Evolutionary conservation across 2,329 filamentous ascomycete genomes (phyloP).

Genomic region (Exophiala phaeomuriformis): DNA sequence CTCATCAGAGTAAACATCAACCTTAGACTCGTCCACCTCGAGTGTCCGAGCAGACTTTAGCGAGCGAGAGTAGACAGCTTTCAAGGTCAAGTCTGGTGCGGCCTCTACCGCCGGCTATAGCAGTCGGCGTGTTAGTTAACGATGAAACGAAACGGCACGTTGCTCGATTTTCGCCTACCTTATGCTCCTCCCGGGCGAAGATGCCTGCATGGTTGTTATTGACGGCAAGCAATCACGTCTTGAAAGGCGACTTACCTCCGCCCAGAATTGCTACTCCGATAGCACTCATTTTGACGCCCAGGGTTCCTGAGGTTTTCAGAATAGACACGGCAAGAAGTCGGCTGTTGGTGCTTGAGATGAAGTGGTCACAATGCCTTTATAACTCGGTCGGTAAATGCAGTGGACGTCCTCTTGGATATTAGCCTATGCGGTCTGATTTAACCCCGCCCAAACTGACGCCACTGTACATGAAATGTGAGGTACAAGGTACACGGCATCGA

Average conservation of each 20-base stretch:
- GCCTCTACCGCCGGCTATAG: conserved; percentile 46
- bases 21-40: conserved; percentile 30
- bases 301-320: not conserved
- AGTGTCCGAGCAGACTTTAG: conserved; percentile 46
- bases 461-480: too few species aligned
- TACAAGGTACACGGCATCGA: too few species aligned
- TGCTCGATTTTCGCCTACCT: conserved; percentile 33
- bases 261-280: conserved; percentile 49
- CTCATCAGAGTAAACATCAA: conserved; percentile 53
- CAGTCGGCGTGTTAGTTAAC: not conserved
- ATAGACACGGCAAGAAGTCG: too few species aligned
- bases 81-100: conserved; percentile 40
- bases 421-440: too few species aligned
- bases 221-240: not conserved
- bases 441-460: too few species aligned
- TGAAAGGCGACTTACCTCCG: conserved; percentile 35
- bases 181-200: conserved; percentile 52
- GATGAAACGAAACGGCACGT: not conserved
- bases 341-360: too few species aligned
- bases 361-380: too few species aligned
- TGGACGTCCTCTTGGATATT: too few species aligned
- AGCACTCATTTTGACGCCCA: conserved; percentile 27
- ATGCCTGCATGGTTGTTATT: conserved; percentile 36
- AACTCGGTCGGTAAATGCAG: too few species aligned
- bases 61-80: conserved; percentile 54